These are phyloP conservation scores for Kwoniella dejecticola DNA, from an alignment of 768 basidiomycete genomes.

Conservation along the genomic window DNA sequence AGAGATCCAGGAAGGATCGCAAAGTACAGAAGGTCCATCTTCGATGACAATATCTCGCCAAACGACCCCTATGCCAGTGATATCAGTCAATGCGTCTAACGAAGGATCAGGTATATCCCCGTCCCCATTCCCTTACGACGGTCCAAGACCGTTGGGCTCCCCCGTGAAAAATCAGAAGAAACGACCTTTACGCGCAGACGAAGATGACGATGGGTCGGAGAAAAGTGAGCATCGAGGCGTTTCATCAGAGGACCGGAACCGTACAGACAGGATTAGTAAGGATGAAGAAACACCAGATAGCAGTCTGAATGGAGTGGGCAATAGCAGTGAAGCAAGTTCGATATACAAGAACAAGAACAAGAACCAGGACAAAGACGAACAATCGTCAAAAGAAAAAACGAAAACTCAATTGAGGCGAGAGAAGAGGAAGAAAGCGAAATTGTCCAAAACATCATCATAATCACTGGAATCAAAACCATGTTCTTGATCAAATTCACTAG, in stretches of 20 bases:
- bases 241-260: background rate
- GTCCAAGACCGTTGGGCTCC: conserved; percentile 19
- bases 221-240: background rate
- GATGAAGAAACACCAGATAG: too few relatives aligned
- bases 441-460: conserved; percentile 8
- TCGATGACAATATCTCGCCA: background rate
- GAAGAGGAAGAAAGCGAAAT: conserved; percentile 28
- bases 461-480: background rate
- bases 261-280: background rate
- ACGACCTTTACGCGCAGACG: background rate
- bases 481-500: too few relatives aligned
- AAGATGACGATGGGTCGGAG: background rate
- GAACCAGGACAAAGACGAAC: background rate
- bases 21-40: background rate
- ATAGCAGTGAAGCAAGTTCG: too few relatives aligned
- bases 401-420: conserved; percentile 25
- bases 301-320: too few relatives aligned
- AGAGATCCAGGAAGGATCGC: too few relatives aligned
- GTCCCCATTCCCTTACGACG: conserved; percentile 24
- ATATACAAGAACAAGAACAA: conserved; percentile 6
- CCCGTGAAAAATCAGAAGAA: conserved; percentile 3
- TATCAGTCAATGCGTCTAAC: conserved; percentile 22
- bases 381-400: background rate
- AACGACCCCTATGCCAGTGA: background rate
- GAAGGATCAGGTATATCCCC: conserved; percentile 28